These are phyloP conservation scores for Salix viminalis DNA, from an alignment of 345 rosid species.

Conservation along the genomic window DNA sequence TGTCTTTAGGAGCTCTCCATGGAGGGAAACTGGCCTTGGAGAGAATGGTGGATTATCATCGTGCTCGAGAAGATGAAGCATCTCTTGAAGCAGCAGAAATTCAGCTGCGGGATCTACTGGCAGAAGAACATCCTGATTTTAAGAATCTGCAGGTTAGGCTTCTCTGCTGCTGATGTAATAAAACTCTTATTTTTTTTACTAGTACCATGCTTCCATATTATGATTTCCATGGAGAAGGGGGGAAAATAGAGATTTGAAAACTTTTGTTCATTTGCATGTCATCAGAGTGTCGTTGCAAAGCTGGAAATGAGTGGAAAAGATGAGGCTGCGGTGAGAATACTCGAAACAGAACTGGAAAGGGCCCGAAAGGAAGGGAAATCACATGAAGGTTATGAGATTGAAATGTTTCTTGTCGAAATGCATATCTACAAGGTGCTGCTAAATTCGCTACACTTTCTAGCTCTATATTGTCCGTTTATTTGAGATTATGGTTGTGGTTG, in stretches of 20 bases:
- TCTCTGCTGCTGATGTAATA: neutral
- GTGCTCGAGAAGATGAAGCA: conserved; percentile 28
- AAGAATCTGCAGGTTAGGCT: conserved; percentile 45
- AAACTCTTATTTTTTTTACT: neutral
- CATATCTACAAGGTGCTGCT: conserved; percentile 50
- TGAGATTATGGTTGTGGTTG: fast-evolving
- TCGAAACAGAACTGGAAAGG: conserved; percentile 24
- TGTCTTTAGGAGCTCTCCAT: conserved; percentile 46
- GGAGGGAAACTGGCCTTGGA: conserved; percentile 54
- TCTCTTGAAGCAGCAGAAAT: conserved; percentile 21
- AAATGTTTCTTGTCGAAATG: conserved; percentile 61
- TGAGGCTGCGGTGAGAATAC: conserved; percentile 35
- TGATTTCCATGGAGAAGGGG: neutral
- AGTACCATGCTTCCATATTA: too few relatives aligned
- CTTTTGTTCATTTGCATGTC: neutral
- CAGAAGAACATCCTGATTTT: conserved; percentile 30
- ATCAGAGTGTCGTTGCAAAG: conserved; percentile 31
- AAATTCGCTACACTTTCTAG: neutral
- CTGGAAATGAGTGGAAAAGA: conserved; percentile 65
- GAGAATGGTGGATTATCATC: conserved; percentile 47
- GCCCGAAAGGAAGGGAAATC: conserved; percentile 20
- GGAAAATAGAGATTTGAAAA: too few relatives aligned
- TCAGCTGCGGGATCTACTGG: conserved; percentile 29
- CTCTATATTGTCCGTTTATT: too few relatives aligned
- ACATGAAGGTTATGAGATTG: conserved; percentile 59